Conservation (phyloP, 768 basidiomycete genomes). For the Tubosaeta sp. region DNA sequence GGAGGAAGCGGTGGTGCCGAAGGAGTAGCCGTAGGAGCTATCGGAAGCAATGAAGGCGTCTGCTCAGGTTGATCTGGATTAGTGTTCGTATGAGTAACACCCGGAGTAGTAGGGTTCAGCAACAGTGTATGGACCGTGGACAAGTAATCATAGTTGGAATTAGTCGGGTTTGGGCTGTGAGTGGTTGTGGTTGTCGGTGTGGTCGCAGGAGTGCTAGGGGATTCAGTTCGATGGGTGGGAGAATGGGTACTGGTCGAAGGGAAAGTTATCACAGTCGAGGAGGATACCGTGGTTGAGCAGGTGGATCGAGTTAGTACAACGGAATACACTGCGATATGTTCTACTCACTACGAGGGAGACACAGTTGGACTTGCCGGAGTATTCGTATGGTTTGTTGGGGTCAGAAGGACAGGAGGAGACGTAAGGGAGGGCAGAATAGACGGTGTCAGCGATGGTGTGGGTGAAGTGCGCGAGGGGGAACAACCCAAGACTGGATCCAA, state of each 20-base stretch:
- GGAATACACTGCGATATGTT: neutral
- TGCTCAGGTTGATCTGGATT: slow-evolving; percentile 38
- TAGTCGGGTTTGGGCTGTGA: slow-evolving; percentile 13
- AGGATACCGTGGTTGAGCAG: slow-evolving; percentile 1
- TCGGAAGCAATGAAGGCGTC: slow-evolving; percentile 21
- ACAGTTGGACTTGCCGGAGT: neutral
- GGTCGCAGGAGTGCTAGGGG: neutral
- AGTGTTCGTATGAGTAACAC: slow-evolving; percentile 23
- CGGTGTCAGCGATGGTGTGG: neutral
- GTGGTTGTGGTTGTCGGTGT: slow-evolving; percentile 9
- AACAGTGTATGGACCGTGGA: slow-evolving; percentile 34
- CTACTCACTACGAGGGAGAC: slow-evolving; percentile 13
- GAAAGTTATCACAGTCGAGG: slow-evolving; percentile 30
- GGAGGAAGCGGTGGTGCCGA: slow-evolving; percentile 44
- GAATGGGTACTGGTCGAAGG: slow-evolving; percentile 15
- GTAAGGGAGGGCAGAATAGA: too few relatives aligned
- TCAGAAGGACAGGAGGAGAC: neutral
- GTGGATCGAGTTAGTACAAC: neutral
- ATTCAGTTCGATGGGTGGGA: neutral
- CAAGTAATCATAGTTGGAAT: slow-evolving; percentile 32
- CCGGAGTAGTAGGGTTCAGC: slow-evolving; percentile 17
- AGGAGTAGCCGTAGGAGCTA: slow-evolving; percentile 24
- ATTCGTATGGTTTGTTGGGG: neutral
- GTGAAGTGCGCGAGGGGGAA: slow-evolving; percentile 1
- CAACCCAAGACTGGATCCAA: slow-evolving; percentile 12